Percentiles rank a stretch among this genome's conserved stretches.
Evolutionary conservation across 1,139 yeast species (phyloP).

Genomic region (Candida glucosophila): DNA sequence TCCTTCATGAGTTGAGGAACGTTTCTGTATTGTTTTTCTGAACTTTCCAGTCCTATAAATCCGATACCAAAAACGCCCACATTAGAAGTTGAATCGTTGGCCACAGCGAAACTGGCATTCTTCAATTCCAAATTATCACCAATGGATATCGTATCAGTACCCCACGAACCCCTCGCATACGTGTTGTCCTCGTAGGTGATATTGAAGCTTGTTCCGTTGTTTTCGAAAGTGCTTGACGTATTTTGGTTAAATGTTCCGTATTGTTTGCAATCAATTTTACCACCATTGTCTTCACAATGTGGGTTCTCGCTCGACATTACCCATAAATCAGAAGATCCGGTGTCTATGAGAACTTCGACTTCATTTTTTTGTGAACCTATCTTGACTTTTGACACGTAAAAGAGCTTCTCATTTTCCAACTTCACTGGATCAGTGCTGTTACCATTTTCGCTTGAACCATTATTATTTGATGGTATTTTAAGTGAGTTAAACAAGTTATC

Average conservation of each 20-base stretch:
- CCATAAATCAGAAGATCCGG: constrained; percentile 70
- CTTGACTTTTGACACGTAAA: constrained; percentile 29
- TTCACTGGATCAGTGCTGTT: constrained; percentile 5
- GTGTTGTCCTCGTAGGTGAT: constrained; percentile 25
- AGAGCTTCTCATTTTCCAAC: constrained; percentile 11
- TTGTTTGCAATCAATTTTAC: constrained; percentile 20
- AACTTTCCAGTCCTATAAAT: constrained; percentile 14
- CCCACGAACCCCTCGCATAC: constrained; percentile 42
- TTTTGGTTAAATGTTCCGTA: constrained; percentile 45
- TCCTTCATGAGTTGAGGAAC: constrained; percentile 47
- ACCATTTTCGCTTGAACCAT: no score
- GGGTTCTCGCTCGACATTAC: constrained; percentile 21
- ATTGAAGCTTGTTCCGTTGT: constrained; percentile 32
- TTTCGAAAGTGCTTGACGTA: constrained; percentile 35
- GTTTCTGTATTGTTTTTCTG: constrained; percentile 34
- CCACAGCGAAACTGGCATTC: constrained; percentile 45
- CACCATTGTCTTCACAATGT: constrained; percentile 15
- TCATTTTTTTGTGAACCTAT: constrained; percentile 50
- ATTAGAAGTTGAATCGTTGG: constrained; percentile 41
- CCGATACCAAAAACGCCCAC: constrained; percentile 61
- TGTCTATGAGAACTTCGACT: constrained; percentile 49
- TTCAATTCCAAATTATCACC: constrained; percentile 20
- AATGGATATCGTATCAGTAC: constrained; percentile 33
- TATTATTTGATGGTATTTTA: constrained; percentile 12
- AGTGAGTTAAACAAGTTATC: constrained; percentile 6